phyloP scores from a whole-genome alignment of 108 stramenopile species.

The Fragilaria crotonensis region DNA sequence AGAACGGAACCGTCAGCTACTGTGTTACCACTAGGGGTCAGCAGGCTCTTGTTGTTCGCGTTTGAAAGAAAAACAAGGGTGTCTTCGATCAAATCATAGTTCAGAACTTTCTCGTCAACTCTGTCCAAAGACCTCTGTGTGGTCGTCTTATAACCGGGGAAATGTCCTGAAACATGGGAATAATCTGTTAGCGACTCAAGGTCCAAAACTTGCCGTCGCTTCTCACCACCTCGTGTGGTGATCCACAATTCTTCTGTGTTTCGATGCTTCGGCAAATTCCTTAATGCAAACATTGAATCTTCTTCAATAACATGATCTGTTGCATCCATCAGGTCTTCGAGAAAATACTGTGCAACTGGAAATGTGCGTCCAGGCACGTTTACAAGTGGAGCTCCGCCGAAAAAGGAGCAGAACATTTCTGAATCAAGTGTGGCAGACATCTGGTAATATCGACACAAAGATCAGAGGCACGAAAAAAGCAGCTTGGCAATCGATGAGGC shows the following conservation, averaged over 20 bases:
- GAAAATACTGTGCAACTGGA: conserved; percentile 56
- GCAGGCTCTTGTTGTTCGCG: conserved; percentile 20
- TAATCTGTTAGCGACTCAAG: conserved; percentile 12
- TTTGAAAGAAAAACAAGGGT: conserved; percentile 33
- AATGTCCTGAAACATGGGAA: conserved; percentile 39
- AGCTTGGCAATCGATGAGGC: background rate
- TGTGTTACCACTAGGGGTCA: conserved; percentile 38
- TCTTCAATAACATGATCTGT: conserved; percentile 77
- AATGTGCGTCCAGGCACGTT: conserved; percentile 79
- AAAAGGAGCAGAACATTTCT: conserved; percentile 65
- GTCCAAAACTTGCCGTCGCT: conserved; percentile 52
- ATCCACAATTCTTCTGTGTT: conserved; percentile 45
- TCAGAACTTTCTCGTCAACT: conserved; percentile 61
- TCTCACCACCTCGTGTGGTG: conserved; percentile 55
- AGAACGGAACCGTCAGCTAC: conserved; percentile 55
- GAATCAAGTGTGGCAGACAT: conserved; percentile 92
- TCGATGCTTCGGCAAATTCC: conserved; percentile 8
- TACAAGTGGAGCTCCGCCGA: conserved; percentile 62
- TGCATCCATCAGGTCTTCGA: conserved; percentile 85
- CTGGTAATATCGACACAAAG: conserved; percentile 18
- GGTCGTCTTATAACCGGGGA: conserved; percentile 51
- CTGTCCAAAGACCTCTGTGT: conserved; percentile 64
- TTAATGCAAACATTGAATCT: conserved; percentile 55
- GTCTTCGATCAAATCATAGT: conserved; percentile 75
- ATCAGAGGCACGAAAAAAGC: background rate